phyloP scores from a whole-genome alignment of 306 rosid genomes.

The Hippophae tibetana region DNA sequence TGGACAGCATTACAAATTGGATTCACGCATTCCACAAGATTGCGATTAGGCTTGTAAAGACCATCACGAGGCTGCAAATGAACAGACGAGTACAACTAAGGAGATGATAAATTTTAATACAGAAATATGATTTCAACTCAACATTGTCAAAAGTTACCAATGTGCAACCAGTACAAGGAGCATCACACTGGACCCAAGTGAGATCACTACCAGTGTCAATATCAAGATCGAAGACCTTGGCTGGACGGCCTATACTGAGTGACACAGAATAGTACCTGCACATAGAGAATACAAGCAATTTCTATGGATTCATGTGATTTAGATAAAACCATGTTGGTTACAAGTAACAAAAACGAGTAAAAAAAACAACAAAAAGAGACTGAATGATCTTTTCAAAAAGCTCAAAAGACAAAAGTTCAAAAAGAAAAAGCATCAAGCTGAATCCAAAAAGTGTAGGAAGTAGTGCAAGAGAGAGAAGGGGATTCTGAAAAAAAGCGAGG shows the following conservation, averaged over 20 bases:
- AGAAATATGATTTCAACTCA: neutral
- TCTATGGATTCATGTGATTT: neutral
- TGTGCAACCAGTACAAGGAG: constrained; percentile 67
- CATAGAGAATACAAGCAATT: neutral
- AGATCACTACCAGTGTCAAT: constrained; percentile 85
- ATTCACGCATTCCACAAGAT: constrained; percentile 34
- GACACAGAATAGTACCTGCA: constrained; percentile 41
- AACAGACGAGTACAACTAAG: neutral
- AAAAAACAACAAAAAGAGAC: too few species aligned
- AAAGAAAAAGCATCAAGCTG: too few species aligned
- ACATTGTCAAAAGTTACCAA: constrained; percentile 18
- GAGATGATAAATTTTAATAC: neutral
- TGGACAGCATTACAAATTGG: constrained; percentile 38
- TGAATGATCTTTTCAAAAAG: too few species aligned
- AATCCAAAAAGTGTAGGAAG: too few species aligned
- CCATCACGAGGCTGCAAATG: constrained; percentile 37
- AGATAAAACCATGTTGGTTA: neutral
- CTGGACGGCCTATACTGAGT: constrained; percentile 53
- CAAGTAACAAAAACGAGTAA: too few species aligned
- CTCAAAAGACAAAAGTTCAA: too few species aligned
- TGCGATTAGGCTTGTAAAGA: constrained; percentile 45
- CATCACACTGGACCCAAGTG: constrained; percentile 86
- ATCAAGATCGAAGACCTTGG: constrained; percentile 53
- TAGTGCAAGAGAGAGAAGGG: too few species aligned
- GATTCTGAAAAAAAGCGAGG: too few species aligned